Evolutionary conservation across 2,329 filamentous ascomycete genomes (phyloP), one percentile per base, ranked within the genome.

Genomic region (Pseudogymnoascus sp.): DNA sequence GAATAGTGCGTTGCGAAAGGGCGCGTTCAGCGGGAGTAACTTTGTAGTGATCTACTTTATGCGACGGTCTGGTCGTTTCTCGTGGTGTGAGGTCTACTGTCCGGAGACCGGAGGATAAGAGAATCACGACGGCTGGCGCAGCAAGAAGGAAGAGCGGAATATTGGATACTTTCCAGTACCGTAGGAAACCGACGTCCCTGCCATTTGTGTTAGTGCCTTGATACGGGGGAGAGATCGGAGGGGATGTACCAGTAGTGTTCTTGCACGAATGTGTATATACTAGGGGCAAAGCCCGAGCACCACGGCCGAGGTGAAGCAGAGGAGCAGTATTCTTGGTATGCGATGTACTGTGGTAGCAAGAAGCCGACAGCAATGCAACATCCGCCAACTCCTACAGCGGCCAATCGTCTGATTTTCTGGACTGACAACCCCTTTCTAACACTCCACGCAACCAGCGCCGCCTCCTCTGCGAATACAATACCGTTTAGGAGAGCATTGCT

Each of bases 181-280:
- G 83, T 61, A 97, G 82, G 68, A 96, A 88, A 0, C 95, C 95
- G 61, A 89, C 86, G 70, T 93, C 87, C 95, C 93, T 96, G 17
- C 10, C 26, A 65, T 17, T 46, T 15, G 11, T 23, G 21, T 63
- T 60, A 66, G 40, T 26, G 59, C 23, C 6, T 21, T 31, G 29
- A 19, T 26, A 59, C 15, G 62, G 13, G 23, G 6, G 11, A 23
- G 19, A 42, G 19, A 26, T 33, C 11, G 3, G 15, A 29, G 42
- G 11, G 19, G 15, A 75, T 85, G 74, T 81, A 96, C 93, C 95
- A 99, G 75, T 99, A 97, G 70, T 90, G 80, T 53, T 82, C 81
- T 73, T 99, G 95, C 1, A 97, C 93, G 79, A 89, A 97, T 0
- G 86, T 82, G 76, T 96, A 97, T 65, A 99, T 93, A 73, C 91